Base-by-base conservation (phyloP, 805 yeast genomes). In the Wickerhamomyces ciferrii region DNA sequence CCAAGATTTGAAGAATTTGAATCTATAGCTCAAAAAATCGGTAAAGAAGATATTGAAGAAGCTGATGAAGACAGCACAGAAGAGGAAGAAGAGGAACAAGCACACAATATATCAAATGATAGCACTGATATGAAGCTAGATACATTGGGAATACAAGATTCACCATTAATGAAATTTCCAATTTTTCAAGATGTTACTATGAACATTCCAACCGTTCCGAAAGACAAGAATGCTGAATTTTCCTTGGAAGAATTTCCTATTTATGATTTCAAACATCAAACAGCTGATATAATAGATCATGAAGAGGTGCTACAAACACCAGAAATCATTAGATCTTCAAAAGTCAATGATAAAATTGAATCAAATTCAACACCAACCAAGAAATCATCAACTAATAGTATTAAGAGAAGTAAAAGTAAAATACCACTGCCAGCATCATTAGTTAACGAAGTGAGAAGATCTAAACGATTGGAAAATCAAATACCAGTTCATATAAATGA, bases 341-440 rank as follows among this genome's bases (percentile, higher is more conserved):
- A 7, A 11, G 13, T 18, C 3, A 4, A 7, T 5, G 35, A 31
- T 31, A 17, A 37, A 5, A 11, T 25, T 13, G 27, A 15, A 5
- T 17, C 35, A 15, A 18, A 21, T 10, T 34, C 37, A 18, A 20
- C 39, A 14, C 39, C 39, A 4, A 20, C 23, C 3, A 37, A 37
- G 10, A 20, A 20, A 20, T 13, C 39, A n/a, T 3, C 24, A 37
- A 10, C 39, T 15, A 42, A 35, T 18, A 29, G n/a, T 5, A 18
- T 18, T 15, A 34, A 51, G 17, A 48, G 38, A 38, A 29, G 42
- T 20, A 54, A 49, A 40, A 53, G 60, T 34, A 42, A 48, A 27
- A 58, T 56, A 15, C 61, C 61, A 4, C 41, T 53, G 25, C 55
- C 58, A 6, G 8, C 44, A 2, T 41, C 36, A 6, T 17, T 24